These are phyloP conservation scores for Moesziomyces sp. DNA, from an alignment of 1,284 basidiomycete species.

Conservation along the genomic window DNA sequence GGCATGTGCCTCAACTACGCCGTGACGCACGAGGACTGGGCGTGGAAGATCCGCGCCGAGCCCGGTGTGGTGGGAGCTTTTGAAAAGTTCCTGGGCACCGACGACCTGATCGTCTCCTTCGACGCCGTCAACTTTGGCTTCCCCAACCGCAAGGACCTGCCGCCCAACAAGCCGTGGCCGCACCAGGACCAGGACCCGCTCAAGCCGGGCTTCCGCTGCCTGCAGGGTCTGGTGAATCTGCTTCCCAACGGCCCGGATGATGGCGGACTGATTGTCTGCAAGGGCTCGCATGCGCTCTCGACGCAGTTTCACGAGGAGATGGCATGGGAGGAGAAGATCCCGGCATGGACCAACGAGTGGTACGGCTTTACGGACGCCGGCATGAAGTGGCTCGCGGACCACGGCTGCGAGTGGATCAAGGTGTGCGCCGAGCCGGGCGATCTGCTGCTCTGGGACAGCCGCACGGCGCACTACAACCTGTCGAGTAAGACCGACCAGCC, in stretches of 20 bases:
- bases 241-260: slow-evolving; percentile 68
- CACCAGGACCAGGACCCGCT: slow-evolving; percentile 68
- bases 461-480: slow-evolving; percentile 31
- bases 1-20: slow-evolving; percentile 65
- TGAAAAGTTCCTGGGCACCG: slow-evolving; percentile 68
- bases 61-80: slow-evolving; percentile 66
- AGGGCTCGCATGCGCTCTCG: slow-evolving; percentile 65
- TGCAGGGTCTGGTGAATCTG: slow-evolving; percentile 70
- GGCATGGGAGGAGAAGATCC: slow-evolving; percentile 59
- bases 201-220: slow-evolving; percentile 67
- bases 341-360: slow-evolving; percentile 64
- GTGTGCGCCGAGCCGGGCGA: slow-evolving; percentile 61
- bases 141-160: slow-evolving; percentile 23
- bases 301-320: slow-evolving; percentile 67
- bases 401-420: slow-evolving; percentile 60
- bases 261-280: slow-evolving; percentile 69
- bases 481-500: slow-evolving; percentile 21
- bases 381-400: slow-evolving; percentile 58
- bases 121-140: slow-evolving; percentile 45
- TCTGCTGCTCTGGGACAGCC: slow-evolving; percentile 68
- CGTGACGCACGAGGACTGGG: slow-evolving; percentile 68
- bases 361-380: slow-evolving; percentile 61
- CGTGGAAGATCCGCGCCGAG: slow-evolving; percentile 69
- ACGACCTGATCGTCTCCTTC: slow-evolving; percentile 68
- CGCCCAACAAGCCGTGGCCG: slow-evolving; percentile 66